Base-by-base conservation (phyloP, 2,329 filamentous ascomycete genomes). In the Metarhizium rileyi region DNA sequence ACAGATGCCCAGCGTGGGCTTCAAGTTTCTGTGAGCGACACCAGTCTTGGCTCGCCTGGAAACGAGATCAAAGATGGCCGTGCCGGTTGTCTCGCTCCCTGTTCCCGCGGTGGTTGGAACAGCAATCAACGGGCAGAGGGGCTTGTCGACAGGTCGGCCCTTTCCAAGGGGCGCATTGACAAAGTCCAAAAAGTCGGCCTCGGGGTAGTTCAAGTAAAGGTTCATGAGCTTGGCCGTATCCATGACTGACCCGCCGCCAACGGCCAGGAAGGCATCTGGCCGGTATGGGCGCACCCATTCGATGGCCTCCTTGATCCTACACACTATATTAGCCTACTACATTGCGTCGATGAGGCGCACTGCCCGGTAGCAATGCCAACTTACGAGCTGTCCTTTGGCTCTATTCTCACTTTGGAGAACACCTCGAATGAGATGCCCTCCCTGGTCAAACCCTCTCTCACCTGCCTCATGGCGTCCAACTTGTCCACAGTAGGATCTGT, bases 211-310 rank as follows among this genome's bases (percentile, higher is more conserved):
- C 1, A 84, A 87, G 70, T 97, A 97, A 0, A 98, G 77, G 63
- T 98, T 98, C 90, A 98, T 97, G 50, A 98, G 77, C 70, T 98
- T 98, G 49, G 93, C 91, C 1, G 93, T 98, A 69, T 98, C 93
- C 57, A 98, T 98, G 56, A 97, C 93, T 36, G 89, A 95, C 35
- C 93, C 93, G 58, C 68, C 78, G 26, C 87, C 93, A 16, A 98
- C 93, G 22, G 93, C 93, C 16, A 98, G 76, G 65, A 95, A 96
- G 2, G 88, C 89, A 67, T 97, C 93, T 0, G 90, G 86, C 26
- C 77, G 69, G 64, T 89, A 87, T 1, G 85, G 82, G 58, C 90
- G 91, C 18, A 83, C 83, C 70, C 90, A 94, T 1, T 77, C 85
- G 62, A 98, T 96, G 6, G 93, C 93, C 55, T 94, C 86, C 59